These are phyloP conservation scores for Pachyrhizus erosus DNA, from an alignment of 306 rosid species.

Conservation along the genomic window DNA sequence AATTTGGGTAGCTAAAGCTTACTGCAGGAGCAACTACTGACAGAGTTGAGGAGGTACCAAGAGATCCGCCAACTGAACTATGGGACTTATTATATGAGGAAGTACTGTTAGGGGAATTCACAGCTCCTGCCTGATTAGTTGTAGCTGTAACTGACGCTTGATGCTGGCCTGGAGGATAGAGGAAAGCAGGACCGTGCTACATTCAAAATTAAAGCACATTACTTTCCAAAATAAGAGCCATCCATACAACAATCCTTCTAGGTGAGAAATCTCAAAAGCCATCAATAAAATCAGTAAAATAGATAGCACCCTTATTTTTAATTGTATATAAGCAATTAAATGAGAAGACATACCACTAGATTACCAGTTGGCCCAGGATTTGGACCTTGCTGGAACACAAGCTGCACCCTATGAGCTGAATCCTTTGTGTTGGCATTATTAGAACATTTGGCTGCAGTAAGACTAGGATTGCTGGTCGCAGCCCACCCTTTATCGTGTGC, in stretches of 20 bases:
- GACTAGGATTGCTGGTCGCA: constrained; percentile 37
- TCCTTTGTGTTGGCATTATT: constrained; percentile 45
- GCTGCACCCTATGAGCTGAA: constrained; percentile 53
- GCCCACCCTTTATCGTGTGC: constrained; percentile 43
- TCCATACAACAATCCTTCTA: not conserved
- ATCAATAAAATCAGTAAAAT: constrained; percentile 10
- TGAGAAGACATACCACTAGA: constrained; percentile 58
- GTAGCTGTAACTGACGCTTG: constrained; percentile 52
- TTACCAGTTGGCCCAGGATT: constrained; percentile 44
- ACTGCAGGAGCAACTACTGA: constrained; percentile 52
- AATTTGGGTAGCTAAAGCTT: constrained; percentile 54
- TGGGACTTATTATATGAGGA: constrained; percentile 46
- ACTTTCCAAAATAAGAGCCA: constrained; percentile 13
- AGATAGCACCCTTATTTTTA: constrained; percentile 15
- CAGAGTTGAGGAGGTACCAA: constrained; percentile 53
- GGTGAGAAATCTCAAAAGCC: not conserved
- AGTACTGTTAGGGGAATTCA: constrained; percentile 47
- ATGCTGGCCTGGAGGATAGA: constrained; percentile 55
- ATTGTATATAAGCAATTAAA: constrained; percentile 30
- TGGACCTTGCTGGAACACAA: constrained; percentile 53
- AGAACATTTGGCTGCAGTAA: constrained; percentile 41
- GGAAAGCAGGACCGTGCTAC: constrained; percentile 60
- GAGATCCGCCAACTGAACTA: constrained; percentile 54
- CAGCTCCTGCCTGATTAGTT: constrained; percentile 50
- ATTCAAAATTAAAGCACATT: constrained; percentile 41